Evolutionary conservation across 2,329 filamentous ascomycete genomes (phyloP).

Genomic region (Aspergillus proliferans): DNA sequence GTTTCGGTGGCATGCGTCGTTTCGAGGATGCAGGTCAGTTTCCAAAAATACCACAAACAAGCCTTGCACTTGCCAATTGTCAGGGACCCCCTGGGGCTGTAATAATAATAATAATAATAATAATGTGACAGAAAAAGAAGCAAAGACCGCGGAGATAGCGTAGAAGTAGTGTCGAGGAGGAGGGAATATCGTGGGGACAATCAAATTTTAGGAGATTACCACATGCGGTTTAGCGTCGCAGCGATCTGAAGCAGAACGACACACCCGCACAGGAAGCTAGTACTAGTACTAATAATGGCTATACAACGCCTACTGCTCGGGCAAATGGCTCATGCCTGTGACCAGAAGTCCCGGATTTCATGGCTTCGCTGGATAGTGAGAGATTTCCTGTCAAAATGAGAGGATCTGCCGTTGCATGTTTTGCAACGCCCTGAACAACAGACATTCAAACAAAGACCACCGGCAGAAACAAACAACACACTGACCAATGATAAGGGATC

Average conservation of each 20-base stretch:
- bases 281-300: no score
- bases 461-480: no score
- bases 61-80: neutral
- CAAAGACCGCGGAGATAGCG: conserved; percentile 1
- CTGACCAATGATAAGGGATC: no score
- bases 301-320: no score
- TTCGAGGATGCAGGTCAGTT: neutral
- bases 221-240: conserved; percentile 1
- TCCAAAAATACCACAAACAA: neutral
- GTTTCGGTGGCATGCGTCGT: conserved; percentile 41
- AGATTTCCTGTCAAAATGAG: no score
- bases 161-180: neutral
- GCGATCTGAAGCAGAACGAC: neutral
- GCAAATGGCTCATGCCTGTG: no score
- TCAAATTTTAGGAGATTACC: conserved; percentile 3
- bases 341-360: no score
- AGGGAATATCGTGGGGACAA: conserved; percentile 8
- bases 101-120: neutral
- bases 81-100: neutral
- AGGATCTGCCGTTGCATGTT: no score
- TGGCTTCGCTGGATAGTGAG: no score
- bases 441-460: no score
- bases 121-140: neutral
- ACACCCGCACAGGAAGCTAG: no score
- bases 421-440: no score